Evolutionary conservation across 2,329 filamentous ascomycete species (phyloP).

Genomic region (Trichoderma breve): DNA sequence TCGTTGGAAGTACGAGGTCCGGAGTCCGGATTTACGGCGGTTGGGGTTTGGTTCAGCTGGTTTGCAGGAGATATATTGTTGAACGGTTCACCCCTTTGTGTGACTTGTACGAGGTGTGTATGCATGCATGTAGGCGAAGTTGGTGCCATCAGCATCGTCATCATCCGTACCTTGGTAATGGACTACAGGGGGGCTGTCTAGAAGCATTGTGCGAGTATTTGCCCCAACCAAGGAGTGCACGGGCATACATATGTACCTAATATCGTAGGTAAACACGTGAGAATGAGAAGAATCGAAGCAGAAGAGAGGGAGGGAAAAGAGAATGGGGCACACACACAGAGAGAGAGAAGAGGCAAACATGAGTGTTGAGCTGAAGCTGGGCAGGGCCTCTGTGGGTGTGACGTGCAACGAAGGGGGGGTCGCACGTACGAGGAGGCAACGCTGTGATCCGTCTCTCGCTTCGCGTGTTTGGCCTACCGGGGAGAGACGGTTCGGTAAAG

Average conservation of each 20-base stretch:
- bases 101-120: not conserved
- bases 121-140: not conserved
- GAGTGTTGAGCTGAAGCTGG: not conserved
- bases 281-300: not conserved
- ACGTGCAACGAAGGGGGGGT: not conserved
- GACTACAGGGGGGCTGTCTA: not conserved
- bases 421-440: not conserved
- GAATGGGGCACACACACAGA: not conserved
- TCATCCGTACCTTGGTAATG: not conserved
- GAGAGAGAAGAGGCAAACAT: not conserved
- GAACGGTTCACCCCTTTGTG: not conserved
- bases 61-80: not conserved
- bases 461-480: slow-evolving; percentile 16
- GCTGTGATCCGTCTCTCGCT: slow-evolving; percentile 19
- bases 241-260: not conserved
- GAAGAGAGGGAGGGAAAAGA: not conserved
- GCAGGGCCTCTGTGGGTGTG: not conserved
- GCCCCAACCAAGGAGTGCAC: not conserved
- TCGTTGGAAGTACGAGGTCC: not conserved
- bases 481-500: not conserved
- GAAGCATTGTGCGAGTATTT: not conserved
- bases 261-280: not conserved
- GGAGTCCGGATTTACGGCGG: not conserved
- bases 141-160: not conserved
- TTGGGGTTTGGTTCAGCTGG: not conserved